These are phyloP conservation scores for Senna tora DNA, from an alignment of 306 rosid genomes.

Conservation along the genomic window DNA sequence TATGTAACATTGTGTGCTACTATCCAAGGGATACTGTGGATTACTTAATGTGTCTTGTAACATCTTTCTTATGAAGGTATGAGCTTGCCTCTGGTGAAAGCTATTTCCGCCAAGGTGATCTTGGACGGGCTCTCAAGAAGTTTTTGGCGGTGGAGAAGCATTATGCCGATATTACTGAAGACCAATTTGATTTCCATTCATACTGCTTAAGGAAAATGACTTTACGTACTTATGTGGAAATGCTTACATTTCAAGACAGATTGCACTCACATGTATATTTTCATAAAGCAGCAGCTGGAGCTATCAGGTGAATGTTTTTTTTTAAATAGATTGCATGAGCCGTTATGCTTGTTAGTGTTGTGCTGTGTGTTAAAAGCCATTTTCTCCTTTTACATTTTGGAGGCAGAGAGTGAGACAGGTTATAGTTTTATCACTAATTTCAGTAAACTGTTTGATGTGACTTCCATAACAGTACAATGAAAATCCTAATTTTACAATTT, in stretches of 20 bases:
- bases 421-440: constrained; percentile 14
- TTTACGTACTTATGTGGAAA: constrained; percentile 89
- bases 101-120: constrained; percentile 91
- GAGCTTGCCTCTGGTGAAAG: constrained; percentile 98
- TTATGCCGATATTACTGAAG: constrained; percentile 95
- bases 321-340: constrained; percentile 17
- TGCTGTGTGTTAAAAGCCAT: constrained; percentile 17
- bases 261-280: constrained; percentile 92
- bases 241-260: constrained; percentile 97
- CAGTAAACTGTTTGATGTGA: constrained; percentile 12
- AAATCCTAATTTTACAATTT: background rate
- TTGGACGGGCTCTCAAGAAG: constrained; percentile 86
- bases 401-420: constrained; percentile 5
- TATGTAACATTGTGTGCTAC: constrained; percentile 30
- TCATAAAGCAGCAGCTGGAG: constrained; percentile 97
- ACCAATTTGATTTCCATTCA: constrained; percentile 98
- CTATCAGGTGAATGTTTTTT: constrained; percentile 69
- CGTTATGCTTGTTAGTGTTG: constrained; percentile 27
- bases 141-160: constrained; percentile 97
- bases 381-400: constrained; percentile 14
- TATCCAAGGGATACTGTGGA: constrained; percentile 21
- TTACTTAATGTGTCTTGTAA: constrained; percentile 33
- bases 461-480: constrained; percentile 15
- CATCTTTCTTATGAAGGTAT: constrained; percentile 62
- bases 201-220: constrained; percentile 99